Evolutionary conservation across 2,329 filamentous ascomycete genomes (phyloP).

Genomic region (Sphaerulina musiva): DNA sequence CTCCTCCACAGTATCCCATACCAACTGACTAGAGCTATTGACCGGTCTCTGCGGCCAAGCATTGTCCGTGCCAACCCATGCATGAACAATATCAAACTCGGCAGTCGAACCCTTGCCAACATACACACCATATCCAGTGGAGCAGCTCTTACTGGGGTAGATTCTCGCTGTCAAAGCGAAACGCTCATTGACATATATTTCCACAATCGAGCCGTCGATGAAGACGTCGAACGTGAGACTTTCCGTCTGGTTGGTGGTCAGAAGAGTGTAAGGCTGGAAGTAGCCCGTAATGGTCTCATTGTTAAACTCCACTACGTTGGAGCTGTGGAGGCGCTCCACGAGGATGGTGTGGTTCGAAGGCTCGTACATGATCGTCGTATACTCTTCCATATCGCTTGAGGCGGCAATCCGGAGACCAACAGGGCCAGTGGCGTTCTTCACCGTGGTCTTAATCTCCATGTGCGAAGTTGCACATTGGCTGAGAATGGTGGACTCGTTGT

Average conservation of each 20-base stretch:
- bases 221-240: constrained; percentile 41
- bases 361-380: constrained; percentile 42
- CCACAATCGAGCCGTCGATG: constrained; percentile 43
- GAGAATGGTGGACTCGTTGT: constrained; percentile 27
- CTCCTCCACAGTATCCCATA: constrained; percentile 40
- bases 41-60: constrained; percentile 39
- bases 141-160: constrained; percentile 42
- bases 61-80: constrained; percentile 38
- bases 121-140: constrained; percentile 40
- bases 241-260: constrained; percentile 29
- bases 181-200: constrained; percentile 44
- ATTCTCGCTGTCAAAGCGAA: constrained; percentile 40
- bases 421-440: constrained; percentile 34
- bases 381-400: constrained; percentile 40
- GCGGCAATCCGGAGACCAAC: constrained; percentile 41
- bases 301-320: constrained; percentile 38
- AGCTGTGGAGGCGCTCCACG: constrained; percentile 41
- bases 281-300: constrained; percentile 43
- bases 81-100: constrained; percentile 33
- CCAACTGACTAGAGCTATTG: constrained; percentile 38
- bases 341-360: constrained; percentile 43
- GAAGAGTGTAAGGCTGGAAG: constrained; percentile 41
- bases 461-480: constrained; percentile 32
- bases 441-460: constrained; percentile 38
- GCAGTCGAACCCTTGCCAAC: constrained; percentile 35